Base-by-base conservation (phyloP, 129 eudicot genomes). In the Artemisia annua region DNA sequence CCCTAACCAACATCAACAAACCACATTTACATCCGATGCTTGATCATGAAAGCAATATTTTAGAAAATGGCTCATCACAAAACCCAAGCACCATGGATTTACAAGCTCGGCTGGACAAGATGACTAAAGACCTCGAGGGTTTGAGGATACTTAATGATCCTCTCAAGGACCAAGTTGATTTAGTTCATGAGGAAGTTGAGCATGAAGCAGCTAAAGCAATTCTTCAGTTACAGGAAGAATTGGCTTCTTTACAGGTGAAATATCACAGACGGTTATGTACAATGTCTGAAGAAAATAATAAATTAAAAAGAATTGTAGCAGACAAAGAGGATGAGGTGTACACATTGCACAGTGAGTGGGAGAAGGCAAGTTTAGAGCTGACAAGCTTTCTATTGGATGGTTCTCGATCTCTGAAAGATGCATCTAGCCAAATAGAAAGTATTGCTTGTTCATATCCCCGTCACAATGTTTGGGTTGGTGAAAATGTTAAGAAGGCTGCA, bases 351-450 rank as follows among this genome's bases (percentile, higher is more conserved):
- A 75, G 74, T 39, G 89, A 85, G 43, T 91, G 97, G 97, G 89
- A 85, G 81, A 87, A 78, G 62, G 97, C 91, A 73, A 87, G 87
- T 66, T 82, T 83, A 70, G 97, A 91, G 81, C 81, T 91, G 67
- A 91, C 95, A 72, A 80, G 80, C 67, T 85, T 91, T 79, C 85
- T 91, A 54, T 63, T 85, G 72, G 91, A 91, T 78, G 95, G 97
- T 66, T 85, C 89, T 61, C 87, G 81, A 80, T 87, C 91, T 71
- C 91, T 90, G 15, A 77, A 76, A 80, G 88, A 87, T 79, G 91
- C 95, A 17, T 81, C 88, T 72, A 44, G 55, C 61, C 86, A 91
- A 74, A 80, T 87, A 81, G 86, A 85, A 69, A 80, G 79, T 61
- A 85, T 91, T 66, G 74, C 86, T 39, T 51, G 79, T 60, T 83